Evolutionary conservation across 306 rosid genomes (phyloP).

Genomic region (Rubus idaeus): DNA sequence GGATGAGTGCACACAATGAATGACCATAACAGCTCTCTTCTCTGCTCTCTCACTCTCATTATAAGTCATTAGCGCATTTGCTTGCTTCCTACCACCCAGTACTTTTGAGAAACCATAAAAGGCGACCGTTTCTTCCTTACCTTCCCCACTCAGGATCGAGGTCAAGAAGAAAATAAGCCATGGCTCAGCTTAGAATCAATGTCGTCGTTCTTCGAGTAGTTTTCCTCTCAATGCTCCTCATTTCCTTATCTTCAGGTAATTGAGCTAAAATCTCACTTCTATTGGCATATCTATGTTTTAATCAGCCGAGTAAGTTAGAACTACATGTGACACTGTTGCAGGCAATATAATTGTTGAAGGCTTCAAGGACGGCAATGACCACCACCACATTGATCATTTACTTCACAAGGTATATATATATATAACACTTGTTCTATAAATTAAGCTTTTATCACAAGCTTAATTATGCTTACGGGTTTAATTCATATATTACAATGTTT

Average conservation of each 20-base stretch:
- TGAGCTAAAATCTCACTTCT: neutral
- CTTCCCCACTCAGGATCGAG: slow-evolving; percentile 20
- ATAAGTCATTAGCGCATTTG: slow-evolving; percentile 29
- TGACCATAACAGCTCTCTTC: slow-evolving; percentile 32
- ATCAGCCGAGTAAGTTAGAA: neutral
- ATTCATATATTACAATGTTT: neutral
- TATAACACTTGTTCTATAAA: neutral
- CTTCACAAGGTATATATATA: slow-evolving; percentile 47
- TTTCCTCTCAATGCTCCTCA: slow-evolving; percentile 44
- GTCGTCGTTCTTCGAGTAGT: slow-evolving; percentile 29
- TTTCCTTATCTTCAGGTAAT: slow-evolving; percentile 59
- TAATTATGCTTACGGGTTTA: neutral
- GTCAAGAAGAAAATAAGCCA: slow-evolving; percentile 21
- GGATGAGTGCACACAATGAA: slow-evolving; percentile 42
- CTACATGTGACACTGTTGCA: slow-evolving; percentile 16
- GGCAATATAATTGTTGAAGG: slow-evolving; percentile 50
- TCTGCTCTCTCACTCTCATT: slow-evolving; percentile 21
- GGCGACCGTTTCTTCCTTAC: slow-evolving; percentile 13
- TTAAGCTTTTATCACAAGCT: neutral
- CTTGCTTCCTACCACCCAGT: slow-evolving; percentile 7
- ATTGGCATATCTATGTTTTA: neutral
- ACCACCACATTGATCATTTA: slow-evolving; percentile 28
- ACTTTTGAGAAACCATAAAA: slow-evolving; percentile 21
- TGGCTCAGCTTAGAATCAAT: slow-evolving; percentile 48
- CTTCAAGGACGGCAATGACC: slow-evolving; percentile 45